Conservation (phyloP, 805 yeast genomes). For the Yamadazyma insecticola region DNA sequence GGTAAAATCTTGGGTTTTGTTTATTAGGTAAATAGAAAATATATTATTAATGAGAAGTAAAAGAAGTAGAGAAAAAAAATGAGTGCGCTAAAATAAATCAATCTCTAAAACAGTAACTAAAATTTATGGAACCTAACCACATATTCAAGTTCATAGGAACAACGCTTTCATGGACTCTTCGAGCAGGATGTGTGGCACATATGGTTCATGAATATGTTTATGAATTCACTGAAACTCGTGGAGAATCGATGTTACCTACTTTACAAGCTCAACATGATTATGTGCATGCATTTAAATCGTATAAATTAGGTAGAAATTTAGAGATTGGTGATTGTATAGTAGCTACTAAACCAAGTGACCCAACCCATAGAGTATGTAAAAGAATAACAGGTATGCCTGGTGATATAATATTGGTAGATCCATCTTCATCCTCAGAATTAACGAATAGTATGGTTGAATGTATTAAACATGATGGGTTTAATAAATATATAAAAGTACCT, state of each 20-base stretch:
- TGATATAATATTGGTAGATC: slow-evolving; percentile 77
- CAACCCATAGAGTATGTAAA: slow-evolving; percentile 81
- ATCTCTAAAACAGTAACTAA: neutral
- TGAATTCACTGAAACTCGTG: slow-evolving; percentile 78
- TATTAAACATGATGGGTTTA: slow-evolving; percentile 35
- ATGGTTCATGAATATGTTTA: slow-evolving; percentile 60
- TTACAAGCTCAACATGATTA: slow-evolving; percentile 69
- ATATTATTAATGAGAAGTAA: slow-evolving; percentile 1
- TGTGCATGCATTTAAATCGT: slow-evolving; percentile 68
- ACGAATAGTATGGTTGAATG: slow-evolving; percentile 25
- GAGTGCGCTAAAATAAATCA: neutral
- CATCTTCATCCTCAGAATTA: slow-evolving; percentile 51
- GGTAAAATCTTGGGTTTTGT: slow-evolving; percentile 99
- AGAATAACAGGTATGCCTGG: slow-evolving; percentile 97
- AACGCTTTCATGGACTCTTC: slow-evolving; percentile 45
- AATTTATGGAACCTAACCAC: slow-evolving; percentile 8
- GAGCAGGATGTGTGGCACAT: slow-evolving; percentile 65
- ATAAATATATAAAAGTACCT: slow-evolving; percentile 72
- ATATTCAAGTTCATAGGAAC: slow-evolving; percentile 25
- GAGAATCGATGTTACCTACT: slow-evolving; percentile 96
- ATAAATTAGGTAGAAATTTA: slow-evolving; percentile 60
- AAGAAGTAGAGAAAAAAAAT: neutral
- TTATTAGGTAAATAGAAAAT: slow-evolving; percentile 46
- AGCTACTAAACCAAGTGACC: slow-evolving; percentile 86
- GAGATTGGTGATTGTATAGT: slow-evolving; percentile 84